These are phyloP conservation scores for Gossypium turneri DNA, from an alignment of 345 rosid genomes.

Conservation along the genomic window DNA sequence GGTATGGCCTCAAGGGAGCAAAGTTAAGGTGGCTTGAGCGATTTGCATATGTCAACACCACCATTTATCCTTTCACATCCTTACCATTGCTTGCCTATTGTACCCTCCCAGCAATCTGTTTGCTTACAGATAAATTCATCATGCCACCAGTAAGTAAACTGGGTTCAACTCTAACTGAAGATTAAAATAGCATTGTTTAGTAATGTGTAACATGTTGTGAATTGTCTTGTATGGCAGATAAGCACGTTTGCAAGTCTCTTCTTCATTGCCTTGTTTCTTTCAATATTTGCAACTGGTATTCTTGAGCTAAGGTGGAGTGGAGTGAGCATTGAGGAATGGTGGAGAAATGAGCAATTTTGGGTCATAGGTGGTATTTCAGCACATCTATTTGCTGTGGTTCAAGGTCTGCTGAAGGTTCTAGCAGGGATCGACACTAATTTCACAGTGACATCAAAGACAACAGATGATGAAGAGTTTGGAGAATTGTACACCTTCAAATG, in stretches of 20 bases:
- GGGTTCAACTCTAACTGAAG: background rate
- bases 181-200: background rate
- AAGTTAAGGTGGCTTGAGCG: constrained; percentile 94
- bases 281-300: constrained; percentile 81
- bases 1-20: constrained; percentile 89
- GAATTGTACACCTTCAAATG: constrained; percentile 92
- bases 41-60: constrained; percentile 83
- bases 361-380: constrained; percentile 96
- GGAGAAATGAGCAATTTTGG: constrained; percentile 99
- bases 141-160: constrained; percentile 63
- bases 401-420: constrained; percentile 78
- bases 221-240: constrained; percentile 44
- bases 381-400: constrained; percentile 89
- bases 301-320: constrained; percentile 97
- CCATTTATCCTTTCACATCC: constrained; percentile 93
- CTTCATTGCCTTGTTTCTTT: constrained; percentile 76
- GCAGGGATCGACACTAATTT: constrained; percentile 94
- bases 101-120: constrained; percentile 83
- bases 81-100: constrained; percentile 91
- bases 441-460: constrained; percentile 87
- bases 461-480: constrained; percentile 85
- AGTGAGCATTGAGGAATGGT: constrained; percentile 97
- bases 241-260: constrained; percentile 93
- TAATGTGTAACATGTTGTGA: background rate
- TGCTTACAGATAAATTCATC: constrained; percentile 94